Percentiles rank a stretch among this genome's conserved stretches.
Conservation (phyloP, 2,329 filamentous ascomycete species). For the Hypomyces perniciosus region DNA sequence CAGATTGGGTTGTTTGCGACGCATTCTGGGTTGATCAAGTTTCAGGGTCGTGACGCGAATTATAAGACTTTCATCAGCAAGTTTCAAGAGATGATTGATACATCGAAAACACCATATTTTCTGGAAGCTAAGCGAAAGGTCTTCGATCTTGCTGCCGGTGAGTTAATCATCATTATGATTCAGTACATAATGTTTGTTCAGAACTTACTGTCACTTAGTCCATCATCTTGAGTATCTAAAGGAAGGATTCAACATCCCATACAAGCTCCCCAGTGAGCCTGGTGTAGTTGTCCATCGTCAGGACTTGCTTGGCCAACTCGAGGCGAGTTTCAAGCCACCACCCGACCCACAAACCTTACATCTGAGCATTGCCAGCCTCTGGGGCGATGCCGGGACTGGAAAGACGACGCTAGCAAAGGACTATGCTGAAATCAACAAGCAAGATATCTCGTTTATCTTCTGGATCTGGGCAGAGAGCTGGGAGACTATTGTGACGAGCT, state of each 20-base stretch:
- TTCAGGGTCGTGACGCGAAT: slow-evolving; percentile 21
- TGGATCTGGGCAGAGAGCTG: slow-evolving; percentile 23
- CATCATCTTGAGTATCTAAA: slow-evolving; percentile 16
- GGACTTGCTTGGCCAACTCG: slow-evolving; percentile 15
- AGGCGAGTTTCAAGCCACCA: slow-evolving; percentile 13
- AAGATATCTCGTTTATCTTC: slow-evolving; percentile 20
- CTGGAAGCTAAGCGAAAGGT: slow-evolving; percentile 17
- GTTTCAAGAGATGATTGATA: slow-evolving; percentile 19
- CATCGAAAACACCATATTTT: slow-evolving; percentile 11
- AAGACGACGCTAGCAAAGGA: slow-evolving; percentile 21
- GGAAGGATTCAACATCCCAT: slow-evolving; percentile 16
- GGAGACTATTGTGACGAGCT: slow-evolving; percentile 22
- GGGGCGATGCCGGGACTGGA: slow-evolving; percentile 18
- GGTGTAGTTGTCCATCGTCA: slow-evolving; percentile 14
- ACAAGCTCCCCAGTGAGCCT: slow-evolving; percentile 14
- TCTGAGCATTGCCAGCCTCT: slow-evolving; percentile 19
- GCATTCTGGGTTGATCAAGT: slow-evolving; percentile 20
- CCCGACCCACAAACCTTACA: slow-evolving; percentile 10
- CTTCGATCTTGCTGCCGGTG: slow-evolving; percentile 16
- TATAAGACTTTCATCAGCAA: slow-evolving; percentile 19
- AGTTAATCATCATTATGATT: neutral
- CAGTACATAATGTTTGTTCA: neutral
- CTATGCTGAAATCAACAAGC: slow-evolving; percentile 18
- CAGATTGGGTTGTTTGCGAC: slow-evolving; percentile 19
- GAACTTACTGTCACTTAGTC: slow-evolving; percentile 8